Conservation (phyloP, 2,329 filamentous ascomycete species). For the Xylaria sp. region DNA sequence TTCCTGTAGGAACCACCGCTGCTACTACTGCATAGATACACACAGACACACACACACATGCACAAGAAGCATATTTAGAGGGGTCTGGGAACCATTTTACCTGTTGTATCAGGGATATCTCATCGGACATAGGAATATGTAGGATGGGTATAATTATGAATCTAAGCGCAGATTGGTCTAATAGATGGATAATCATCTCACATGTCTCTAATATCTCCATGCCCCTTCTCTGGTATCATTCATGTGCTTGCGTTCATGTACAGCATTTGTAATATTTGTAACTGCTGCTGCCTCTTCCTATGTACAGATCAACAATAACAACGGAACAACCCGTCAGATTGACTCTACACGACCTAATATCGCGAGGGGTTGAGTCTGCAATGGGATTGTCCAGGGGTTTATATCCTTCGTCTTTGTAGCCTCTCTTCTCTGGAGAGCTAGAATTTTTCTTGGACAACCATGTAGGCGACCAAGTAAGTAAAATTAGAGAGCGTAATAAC, state of each 20-base stretch:
- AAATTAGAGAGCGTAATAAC: neutral
- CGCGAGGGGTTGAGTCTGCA: neutral
- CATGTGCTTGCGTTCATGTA: neutral
- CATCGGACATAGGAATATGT: slow-evolving; percentile 12
- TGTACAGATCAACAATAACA: slow-evolving; percentile 14
- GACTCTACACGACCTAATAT: neutral
- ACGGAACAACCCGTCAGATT: neutral
- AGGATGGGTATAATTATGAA: slow-evolving; percentile 16
- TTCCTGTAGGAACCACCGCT: neutral
- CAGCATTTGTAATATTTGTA: slow-evolving; percentile 8
- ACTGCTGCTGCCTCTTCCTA: slow-evolving; percentile 2
- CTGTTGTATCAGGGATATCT: neutral
- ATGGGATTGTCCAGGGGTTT: neutral
- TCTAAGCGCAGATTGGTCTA: slow-evolving; percentile 6
- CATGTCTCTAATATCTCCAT: neutral
- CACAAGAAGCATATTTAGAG: neutral
- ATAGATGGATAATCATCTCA: slow-evolving; percentile 16
- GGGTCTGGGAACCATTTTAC: slow-evolving; percentile 3
- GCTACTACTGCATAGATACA: neutral
- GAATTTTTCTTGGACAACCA: neutral
- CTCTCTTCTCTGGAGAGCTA: neutral
- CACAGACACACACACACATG: neutral
- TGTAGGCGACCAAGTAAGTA: neutral
- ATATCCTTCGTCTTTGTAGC: neutral
- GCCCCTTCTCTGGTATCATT: neutral